phyloP scores from a whole-genome alignment of 768 basidiomycete genomes.

The Trametes cingulata region DNA sequence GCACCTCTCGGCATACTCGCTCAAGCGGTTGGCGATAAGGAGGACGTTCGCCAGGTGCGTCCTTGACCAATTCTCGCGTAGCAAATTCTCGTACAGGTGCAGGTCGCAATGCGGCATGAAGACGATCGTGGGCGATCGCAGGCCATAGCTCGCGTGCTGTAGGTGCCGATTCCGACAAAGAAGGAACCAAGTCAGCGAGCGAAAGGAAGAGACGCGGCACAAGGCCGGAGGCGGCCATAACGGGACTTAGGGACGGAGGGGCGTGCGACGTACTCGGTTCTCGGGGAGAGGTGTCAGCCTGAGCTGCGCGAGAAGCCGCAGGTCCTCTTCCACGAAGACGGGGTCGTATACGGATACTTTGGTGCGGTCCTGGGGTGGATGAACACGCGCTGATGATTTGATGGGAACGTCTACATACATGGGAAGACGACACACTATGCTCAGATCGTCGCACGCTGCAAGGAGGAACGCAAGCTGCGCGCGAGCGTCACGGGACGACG shows the following conservation, averaged over 20 bases:
- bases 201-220: neutral
- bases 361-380: slow-evolving; percentile 43
- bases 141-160: slow-evolving; percentile 37
- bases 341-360: slow-evolving; percentile 67
- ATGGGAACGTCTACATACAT: slow-evolving; percentile 12
- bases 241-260: neutral
- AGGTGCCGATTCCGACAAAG: neutral
- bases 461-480: slow-evolving; percentile 70
- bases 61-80: slow-evolving; percentile 60
- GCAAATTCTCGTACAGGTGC: slow-evolving; percentile 64
- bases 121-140: slow-evolving; percentile 54
- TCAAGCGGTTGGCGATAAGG: slow-evolving; percentile 65
- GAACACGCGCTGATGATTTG: slow-evolving; percentile 20
- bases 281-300: slow-evolving; percentile 40
- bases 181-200: neutral
- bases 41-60: slow-evolving; percentile 48
- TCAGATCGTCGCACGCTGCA: slow-evolving; percentile 50
- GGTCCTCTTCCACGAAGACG: slow-evolving; percentile 66
- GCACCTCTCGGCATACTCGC: slow-evolving; percentile 69
- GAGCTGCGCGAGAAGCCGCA: slow-evolving; percentile 44
- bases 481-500: slow-evolving; percentile 57
- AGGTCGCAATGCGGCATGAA: slow-evolving; percentile 84
- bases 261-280: slow-evolving; percentile 50
- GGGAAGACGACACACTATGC: slow-evolving; percentile 54
- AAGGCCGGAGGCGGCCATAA: slow-evolving; percentile 4